Evolutionary conservation across 345 rosid species (phyloP).

Genomic region (Lumnitzera racemosa): DNA sequence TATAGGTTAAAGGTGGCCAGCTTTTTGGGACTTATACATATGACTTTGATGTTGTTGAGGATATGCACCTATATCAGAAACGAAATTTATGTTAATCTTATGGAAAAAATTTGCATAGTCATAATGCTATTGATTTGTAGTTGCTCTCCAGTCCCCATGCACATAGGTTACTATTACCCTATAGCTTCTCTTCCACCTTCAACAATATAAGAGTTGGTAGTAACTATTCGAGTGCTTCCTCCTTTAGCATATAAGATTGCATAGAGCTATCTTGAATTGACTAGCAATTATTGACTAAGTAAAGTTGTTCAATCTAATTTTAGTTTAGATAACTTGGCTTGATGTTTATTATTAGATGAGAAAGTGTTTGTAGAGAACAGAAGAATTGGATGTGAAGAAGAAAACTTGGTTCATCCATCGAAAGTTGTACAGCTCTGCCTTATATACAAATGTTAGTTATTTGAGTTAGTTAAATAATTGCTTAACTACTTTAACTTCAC

Average conservation of each 20-base stretch:
- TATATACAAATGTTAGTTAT: too few relatives aligned
- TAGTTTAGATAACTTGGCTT: too few relatives aligned
- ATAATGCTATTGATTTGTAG: conserved; percentile 6
- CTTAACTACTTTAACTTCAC: too few relatives aligned
- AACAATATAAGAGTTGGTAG: conserved; percentile 83
- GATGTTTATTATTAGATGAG: too few relatives aligned
- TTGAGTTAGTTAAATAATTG: too few relatives aligned
- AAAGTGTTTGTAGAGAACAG: too few relatives aligned
- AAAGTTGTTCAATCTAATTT: too few relatives aligned
- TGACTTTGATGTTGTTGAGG: conserved; percentile 99
- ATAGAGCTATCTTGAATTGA: too few relatives aligned
- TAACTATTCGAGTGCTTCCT: conserved; percentile 78
- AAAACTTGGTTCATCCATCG: too few relatives aligned
- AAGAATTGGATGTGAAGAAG: too few relatives aligned
- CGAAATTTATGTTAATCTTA: background rate
- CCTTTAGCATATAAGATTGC: conserved; percentile 75
- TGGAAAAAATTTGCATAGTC: background rate
- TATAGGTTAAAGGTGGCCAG: conserved; percentile 95
- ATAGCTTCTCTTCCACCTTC: conserved; percentile 95
- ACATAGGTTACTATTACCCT: conserved; percentile 92
- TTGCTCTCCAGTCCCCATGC: conserved; percentile 82
- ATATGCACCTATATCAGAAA: conserved; percentile 26
- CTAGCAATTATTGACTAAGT: too few relatives aligned
- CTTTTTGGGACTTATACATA: conserved; percentile 97
- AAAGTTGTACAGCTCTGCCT: too few relatives aligned